Base-by-base conservation (phyloP, 106 monocot genomes). In the Apostasia ramifera region DNA sequence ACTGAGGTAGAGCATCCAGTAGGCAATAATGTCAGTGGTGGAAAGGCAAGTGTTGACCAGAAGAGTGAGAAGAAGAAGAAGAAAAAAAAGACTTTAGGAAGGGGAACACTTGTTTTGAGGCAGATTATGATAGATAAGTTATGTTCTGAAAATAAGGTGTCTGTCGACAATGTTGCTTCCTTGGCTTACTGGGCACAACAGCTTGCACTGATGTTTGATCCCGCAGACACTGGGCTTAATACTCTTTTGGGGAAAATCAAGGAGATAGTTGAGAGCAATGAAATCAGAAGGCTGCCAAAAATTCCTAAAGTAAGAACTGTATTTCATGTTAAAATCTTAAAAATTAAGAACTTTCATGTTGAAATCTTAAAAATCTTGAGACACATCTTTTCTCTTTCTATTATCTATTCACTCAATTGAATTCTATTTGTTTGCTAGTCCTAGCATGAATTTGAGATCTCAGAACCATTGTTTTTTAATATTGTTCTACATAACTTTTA, bases 231-330 rank as follows among this genome's bases (percentile, higher is more conserved):
- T 40, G 44, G 53, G 15, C 73, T 90, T 39, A 73, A 76, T 59
- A 53, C 59, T 4, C 46, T 98, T 48, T 11, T 87, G 6, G 66
- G 46, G 10, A 93, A 88, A 54, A 67, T 93, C 46, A 98, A 93
- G 66, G 97, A 93, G 66, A 90, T 98, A 74, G 85, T 93, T 44
- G 93, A 90, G 81, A 92, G 87, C 79, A 98, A 98, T 65, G 97
- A 98, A 76, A 78, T 79, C 14, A 87, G 92, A 54, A 98, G 97
- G 75, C 87, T 98, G 67, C 97, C 97, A 38, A 98, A 98, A 83
- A 92, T 92, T 71, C 87, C 97, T 7, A 98, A 98, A 89, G 97
- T 98, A 41, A 84, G 91, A 61, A 63, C 52, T 52, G 1, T 62
- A 9, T 3, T 62, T 62, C 40, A 44, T 62, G 44, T 44, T 43